Base-by-base conservation (phyloP, 202 grass and related monocot species). In the Carex arenaria region DNA sequence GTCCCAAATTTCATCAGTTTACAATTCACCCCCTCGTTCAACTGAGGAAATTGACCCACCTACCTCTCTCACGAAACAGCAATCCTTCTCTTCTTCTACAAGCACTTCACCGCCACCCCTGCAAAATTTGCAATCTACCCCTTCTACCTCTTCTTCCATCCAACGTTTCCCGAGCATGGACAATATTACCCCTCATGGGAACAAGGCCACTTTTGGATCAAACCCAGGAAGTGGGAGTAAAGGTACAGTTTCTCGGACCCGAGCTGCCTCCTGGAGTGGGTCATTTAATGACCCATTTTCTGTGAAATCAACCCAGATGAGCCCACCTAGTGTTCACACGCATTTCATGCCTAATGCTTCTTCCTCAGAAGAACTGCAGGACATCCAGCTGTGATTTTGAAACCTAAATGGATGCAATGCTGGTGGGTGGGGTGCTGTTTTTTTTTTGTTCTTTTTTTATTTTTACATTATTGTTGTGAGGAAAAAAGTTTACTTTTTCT, bases 211-310 rank as follows among this genome's bases (percentile, higher is more conserved):
- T 66, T 31, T 51, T 51, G 92, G 76, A 63, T 86, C 88, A 0
- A 80, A 83, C 69, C 51, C 81, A 28, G 86, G 80, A 65, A 82
- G 61, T 1, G 82, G 80, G 66, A 92, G 80, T 84, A 79, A 45
- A 47, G 69, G 87, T 67, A 83, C 82, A 80, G 85, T 88, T 55
- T 64, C 85, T n/a, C 79, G 86, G 80, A 91, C 87, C 12, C 89
- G 92, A 28, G 92, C 94, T 26, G 84, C 92, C 10, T 97, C 94
- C 67, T 97, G 90, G 92, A 93, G 90, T 74, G 95, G 92, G 51
- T 91, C 87, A 71, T 89, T 88, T 56, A 83, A 84, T 20, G 87
- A 91, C 38, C 76, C 88, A 68, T 84, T 86, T 81, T 84, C 82
- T 86, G 26, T 78, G 42, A 73, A 68, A 28, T 81, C 72, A 67